Evolutionary conservation across 2,329 filamentous ascomycete genomes (phyloP).

Genomic region (Graphilbum sp.): DNA sequence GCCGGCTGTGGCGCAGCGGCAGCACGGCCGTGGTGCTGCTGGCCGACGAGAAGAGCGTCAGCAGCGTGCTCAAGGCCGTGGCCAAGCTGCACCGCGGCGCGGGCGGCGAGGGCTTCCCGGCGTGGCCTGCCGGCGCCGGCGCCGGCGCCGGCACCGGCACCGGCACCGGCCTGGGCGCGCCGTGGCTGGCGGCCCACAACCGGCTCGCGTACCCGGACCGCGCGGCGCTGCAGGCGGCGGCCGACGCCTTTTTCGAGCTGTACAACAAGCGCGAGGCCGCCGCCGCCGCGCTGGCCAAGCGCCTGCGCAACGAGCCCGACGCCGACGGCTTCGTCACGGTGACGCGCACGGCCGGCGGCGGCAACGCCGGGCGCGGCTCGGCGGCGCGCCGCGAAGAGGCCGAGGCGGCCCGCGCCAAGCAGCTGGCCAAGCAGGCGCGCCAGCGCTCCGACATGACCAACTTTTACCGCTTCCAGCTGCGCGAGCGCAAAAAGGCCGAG

Average conservation of each 20-base stretch:
- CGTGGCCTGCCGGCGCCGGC: slow-evolving; percentile 26
- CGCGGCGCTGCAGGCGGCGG: slow-evolving; percentile 47
- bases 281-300: slow-evolving; percentile 43
- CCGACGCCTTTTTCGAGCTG: slow-evolving; percentile 76
- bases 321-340: slow-evolving; percentile 95
- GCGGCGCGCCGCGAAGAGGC: slow-evolving; percentile 59
- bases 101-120: slow-evolving; percentile 42
- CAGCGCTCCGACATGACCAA: slow-evolving; percentile 48
- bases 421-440: slow-evolving; percentile 43
- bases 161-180: slow-evolving; percentile 37
- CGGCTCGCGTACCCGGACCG: slow-evolving; percentile 55
- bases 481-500: slow-evolving; percentile 63
- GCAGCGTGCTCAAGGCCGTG: slow-evolving; percentile 60
- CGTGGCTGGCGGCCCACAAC: slow-evolving; percentile 49
- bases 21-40: slow-evolving; percentile 68
- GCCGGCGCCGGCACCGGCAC: slow-evolving; percentile 26
- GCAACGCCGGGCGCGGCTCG: slow-evolving; percentile 50
- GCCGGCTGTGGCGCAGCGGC: slow-evolving; percentile 54
- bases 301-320: slow-evolving; percentile 64
- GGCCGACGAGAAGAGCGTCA: slow-evolving; percentile 66
- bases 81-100: slow-evolving; percentile 42
- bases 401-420: slow-evolving; percentile 38
- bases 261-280: slow-evolving; percentile 58
- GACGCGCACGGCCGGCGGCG: slow-evolving; percentile 59
- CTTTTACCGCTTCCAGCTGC: slow-evolving; percentile 73